phyloP scores from a whole-genome alignment of 2,329 filamentous ascomycete genomes.

The Uncinocarpus reesii region DNA sequence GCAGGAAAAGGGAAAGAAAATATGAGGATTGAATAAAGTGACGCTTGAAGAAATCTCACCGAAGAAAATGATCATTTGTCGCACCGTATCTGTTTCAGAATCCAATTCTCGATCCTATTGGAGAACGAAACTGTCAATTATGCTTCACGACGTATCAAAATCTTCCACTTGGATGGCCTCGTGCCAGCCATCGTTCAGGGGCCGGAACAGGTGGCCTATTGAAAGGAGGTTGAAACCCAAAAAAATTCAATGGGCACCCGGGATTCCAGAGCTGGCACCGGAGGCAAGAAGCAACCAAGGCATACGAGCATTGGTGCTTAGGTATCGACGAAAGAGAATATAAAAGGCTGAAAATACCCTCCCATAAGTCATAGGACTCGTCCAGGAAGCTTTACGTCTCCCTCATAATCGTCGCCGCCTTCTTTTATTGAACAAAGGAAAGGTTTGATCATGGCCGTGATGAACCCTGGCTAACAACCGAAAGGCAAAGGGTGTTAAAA shows the following conservation, averaged over 20 bases:
- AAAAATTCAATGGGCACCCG: neutral
- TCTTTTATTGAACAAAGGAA: conserved; percentile 5
- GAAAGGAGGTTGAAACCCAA: neutral
- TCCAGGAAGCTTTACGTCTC: conserved; percentile 6
- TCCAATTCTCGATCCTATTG: conserved; percentile 3
- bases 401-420: conserved; percentile 5
- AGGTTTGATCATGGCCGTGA: conserved; percentile 10
- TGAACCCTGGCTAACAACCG: neutral
- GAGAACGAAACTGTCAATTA: neutral
- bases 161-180: neutral
- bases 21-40: conserved; percentile 1
- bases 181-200: neutral
- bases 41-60: conserved; percentile 1
- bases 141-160: conserved; percentile 4
- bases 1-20: neutral
- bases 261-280: neutral
- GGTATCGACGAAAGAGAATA: conserved; percentile 6
- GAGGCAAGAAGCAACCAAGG: neutral
- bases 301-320: neutral
- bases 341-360: conserved; percentile 4
- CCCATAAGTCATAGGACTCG: neutral
- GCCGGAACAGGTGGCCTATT: neutral
- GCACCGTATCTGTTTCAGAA: conserved; percentile 6
- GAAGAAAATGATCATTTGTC: neutral
- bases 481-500: neutral